Percentiles rank a stretch among this genome's conserved stretches.
Conservation (phyloP, 352 stramenopile species). For the Globisporangium barbulae region DNA sequence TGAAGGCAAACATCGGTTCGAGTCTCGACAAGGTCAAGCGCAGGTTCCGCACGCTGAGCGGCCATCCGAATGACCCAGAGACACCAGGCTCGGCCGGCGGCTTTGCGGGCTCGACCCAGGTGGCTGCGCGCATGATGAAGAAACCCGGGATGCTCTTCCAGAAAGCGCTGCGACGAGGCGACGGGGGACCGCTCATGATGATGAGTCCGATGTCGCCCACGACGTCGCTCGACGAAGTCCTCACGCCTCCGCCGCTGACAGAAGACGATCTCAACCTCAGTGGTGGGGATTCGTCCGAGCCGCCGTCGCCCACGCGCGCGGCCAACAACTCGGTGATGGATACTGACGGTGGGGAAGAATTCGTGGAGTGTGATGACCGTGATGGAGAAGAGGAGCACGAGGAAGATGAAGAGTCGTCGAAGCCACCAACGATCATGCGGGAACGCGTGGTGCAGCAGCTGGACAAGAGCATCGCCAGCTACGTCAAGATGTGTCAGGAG, state of each 20-base stretch:
- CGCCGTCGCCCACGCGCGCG: conserved; percentile 2
- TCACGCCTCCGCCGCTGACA: conserved; percentile 24
- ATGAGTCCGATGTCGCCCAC: conserved; percentile 19
- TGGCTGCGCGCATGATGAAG: conserved; percentile 70
- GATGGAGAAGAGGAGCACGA: conserved; percentile 14
- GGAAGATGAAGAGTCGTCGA: conserved; percentile 2
- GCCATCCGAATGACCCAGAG: conserved; percentile 42
- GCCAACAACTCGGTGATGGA: conserved; percentile 1
- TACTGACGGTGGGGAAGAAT: neutral
- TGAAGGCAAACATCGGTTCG: conserved; percentile 69
- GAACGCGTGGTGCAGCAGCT: conserved; percentile 53
- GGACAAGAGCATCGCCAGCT: conserved; percentile 55
- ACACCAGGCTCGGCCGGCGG: conserved; percentile 11
- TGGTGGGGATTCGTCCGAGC: conserved; percentile 14
- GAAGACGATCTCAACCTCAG: conserved; percentile 14
- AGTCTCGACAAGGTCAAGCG: conserved; percentile 80
- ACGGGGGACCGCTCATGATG: conserved; percentile 7
- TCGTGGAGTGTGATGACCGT: conserved; percentile 1
- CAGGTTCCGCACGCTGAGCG: conserved; percentile 57
- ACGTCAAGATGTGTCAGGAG: conserved; percentile 57
- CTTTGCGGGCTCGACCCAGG: conserved; percentile 22
- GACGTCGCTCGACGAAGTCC: conserved; percentile 25
- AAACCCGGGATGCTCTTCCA: conserved; percentile 61
- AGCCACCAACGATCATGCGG: conserved; percentile 27
- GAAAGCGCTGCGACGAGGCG: conserved; percentile 37